Conservation (phyloP, 257 asterid genomes). For the Ehretia macrophylla region DNA sequence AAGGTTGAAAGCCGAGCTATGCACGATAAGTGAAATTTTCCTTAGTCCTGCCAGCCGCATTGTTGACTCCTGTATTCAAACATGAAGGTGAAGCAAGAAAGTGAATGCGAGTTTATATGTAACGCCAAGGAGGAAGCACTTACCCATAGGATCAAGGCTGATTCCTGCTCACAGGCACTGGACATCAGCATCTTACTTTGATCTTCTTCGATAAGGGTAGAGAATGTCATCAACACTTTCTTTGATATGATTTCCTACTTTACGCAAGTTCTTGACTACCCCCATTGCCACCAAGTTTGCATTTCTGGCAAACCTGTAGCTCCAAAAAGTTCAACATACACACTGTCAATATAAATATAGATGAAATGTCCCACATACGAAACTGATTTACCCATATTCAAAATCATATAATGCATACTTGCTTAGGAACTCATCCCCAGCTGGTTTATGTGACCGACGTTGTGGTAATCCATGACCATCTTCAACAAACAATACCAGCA, state of each 20-base stretch:
- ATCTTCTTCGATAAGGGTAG: constrained; percentile 54
- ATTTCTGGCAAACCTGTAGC: constrained; percentile 64
- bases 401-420: constrained; percentile 47
- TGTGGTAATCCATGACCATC: constrained; percentile 61
- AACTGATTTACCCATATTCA: neutral
- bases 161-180: constrained; percentile 1
- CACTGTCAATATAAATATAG: neutral
- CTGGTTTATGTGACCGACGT: constrained; percentile 54
- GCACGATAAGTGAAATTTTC: no score
- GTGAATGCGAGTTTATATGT: no score
- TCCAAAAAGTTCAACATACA: neutral
- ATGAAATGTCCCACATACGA: neutral
- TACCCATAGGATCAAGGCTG: neutral
- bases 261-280: constrained; percentile 64
- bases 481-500: constrained; percentile 27
- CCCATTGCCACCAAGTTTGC: constrained; percentile 80
- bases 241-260: constrained; percentile 69
- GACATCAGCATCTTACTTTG: constrained; percentile 46
- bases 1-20: no score
- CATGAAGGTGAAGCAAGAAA: no score
- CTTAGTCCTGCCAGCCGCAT: no score
- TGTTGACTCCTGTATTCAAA: no score
- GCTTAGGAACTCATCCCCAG: constrained; percentile 67
- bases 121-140: no score
- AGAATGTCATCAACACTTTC: constrained; percentile 53